These are phyloP conservation scores for Lepidium sativum DNA, from an alignment of 345 rosid species.

Conservation along the genomic window DNA sequence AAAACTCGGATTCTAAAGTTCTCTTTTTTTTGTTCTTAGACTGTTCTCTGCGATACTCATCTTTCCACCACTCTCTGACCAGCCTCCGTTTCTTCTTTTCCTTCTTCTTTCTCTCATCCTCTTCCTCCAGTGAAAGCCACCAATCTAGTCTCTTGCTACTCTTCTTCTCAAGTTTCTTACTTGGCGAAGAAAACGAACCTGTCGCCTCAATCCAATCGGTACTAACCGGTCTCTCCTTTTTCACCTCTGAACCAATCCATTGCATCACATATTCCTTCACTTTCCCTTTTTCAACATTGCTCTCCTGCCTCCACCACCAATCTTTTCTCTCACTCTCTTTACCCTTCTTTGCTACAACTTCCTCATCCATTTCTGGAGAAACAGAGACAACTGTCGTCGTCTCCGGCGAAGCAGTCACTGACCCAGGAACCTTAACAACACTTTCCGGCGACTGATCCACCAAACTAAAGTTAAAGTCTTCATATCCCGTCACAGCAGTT, in stretches of 20 bases:
- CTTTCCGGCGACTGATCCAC: constrained; percentile 64
- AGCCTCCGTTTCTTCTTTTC: constrained; percentile 61
- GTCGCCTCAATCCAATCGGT: constrained; percentile 41
- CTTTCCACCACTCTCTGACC: constrained; percentile 98
- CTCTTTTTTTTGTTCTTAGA: constrained; percentile 52
- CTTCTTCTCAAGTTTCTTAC: constrained; percentile 36
- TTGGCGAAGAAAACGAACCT: constrained; percentile 4
- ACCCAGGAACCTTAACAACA: constrained; percentile 22
- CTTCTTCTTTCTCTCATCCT: constrained; percentile 34
- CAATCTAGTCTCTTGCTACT: constrained; percentile 60
- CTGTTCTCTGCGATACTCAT: constrained; percentile 80
- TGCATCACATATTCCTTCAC: constrained; percentile 92
- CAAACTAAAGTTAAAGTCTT: constrained; percentile 47
- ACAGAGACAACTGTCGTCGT: constrained; percentile 13
- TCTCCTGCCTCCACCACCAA: constrained; percentile 76
- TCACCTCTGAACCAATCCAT: constrained; percentile 87
- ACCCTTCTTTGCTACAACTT: constrained; percentile 15
- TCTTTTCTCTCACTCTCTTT: constrained; percentile 36
- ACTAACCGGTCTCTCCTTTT: constrained; percentile 64
- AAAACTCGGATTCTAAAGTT: constrained; percentile 27
- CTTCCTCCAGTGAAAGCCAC: constrained; percentile 87
- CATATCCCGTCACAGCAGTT: constrained; percentile 46
- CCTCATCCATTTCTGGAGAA: constrained; percentile 36
- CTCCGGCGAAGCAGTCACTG: constrained; percentile 42
- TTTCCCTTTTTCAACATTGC: constrained; percentile 32